Percentiles rank a stretch among this genome's conserved stretches.
Evolutionary conservation across 1,139 yeast genomes (phyloP).

Genomic region (Hansenula sp.): DNA sequence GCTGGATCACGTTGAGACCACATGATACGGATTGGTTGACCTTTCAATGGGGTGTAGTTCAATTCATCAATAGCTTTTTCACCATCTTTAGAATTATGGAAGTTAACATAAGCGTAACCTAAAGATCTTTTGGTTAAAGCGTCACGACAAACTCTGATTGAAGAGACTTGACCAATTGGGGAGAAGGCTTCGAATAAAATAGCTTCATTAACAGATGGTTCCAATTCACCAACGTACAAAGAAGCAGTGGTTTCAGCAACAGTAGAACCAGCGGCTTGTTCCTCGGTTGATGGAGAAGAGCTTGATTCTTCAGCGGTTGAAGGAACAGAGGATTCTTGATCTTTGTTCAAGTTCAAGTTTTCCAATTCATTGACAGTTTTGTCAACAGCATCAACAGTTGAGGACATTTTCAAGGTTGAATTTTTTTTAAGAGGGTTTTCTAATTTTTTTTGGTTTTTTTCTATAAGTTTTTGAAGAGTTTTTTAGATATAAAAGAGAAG

Average conservation of each 20-base stretch:
- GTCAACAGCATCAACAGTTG: constrained; percentile 30
- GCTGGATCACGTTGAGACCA: constrained; percentile 99
- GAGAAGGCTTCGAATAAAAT: constrained; percentile 91
- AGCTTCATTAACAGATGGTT: constrained; percentile 91
- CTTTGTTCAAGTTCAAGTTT: constrained; percentile 29
- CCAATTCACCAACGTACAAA: constrained; percentile 96
- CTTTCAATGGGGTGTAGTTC: constrained; percentile 91
- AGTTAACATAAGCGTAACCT: constrained; percentile 98
- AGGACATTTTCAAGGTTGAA: constrained; percentile 33
- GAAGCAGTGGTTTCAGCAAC: constrained; percentile 65
- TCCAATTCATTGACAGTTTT: constrained; percentile 35
- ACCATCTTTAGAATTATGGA: constrained; percentile 86
- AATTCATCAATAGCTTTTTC: constrained; percentile 93
- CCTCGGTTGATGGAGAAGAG: constrained; percentile 15
- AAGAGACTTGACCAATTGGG: constrained; percentile 92
- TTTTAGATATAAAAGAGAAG: background rate
- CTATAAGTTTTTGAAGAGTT: constrained; percentile 6
- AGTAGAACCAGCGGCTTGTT: constrained; percentile 25
- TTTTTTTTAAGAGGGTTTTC: constrained; percentile 17
- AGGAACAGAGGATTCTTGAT: constrained; percentile 22
- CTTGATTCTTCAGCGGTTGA: constrained; percentile 11
- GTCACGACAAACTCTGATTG: constrained; percentile 98
- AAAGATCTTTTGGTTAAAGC: constrained; percentile 95
- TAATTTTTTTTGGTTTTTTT: constrained; percentile 24
- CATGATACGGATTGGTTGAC: constrained; percentile 98